These are phyloP conservation scores for Alternaria brassicae DNA, from an alignment of 2,329 filamentous ascomycete genomes.

Conservation along the genomic window DNA sequence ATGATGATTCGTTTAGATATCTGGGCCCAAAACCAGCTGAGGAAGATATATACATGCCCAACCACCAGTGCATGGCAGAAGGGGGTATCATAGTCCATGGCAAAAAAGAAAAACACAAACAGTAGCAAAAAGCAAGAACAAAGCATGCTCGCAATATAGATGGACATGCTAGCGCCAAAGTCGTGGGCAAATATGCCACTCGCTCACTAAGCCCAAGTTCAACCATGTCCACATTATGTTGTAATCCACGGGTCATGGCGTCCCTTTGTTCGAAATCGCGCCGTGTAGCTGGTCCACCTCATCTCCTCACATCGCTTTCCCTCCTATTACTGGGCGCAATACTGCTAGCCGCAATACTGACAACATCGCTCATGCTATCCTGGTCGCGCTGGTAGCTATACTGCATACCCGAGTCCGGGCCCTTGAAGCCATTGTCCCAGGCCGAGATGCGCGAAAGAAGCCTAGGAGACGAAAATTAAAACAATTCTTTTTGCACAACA, in stretches of 20 bases:
- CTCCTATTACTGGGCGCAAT: conserved; percentile 16
- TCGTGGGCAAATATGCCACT: neutral
- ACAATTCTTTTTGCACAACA: conserved; percentile 10
- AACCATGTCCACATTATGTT: conserved; percentile 1
- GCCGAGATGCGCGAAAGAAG: conserved; percentile 44
- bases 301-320: conserved; percentile 13
- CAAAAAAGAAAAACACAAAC: neutral
- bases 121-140: neutral
- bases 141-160: neutral
- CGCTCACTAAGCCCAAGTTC: neutral
- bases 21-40: neutral
- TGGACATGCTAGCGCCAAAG: conserved; percentile 6
- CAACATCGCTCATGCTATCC: conserved; percentile 30
- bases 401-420: conserved; percentile 23
- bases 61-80: conserved; percentile 18
- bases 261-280: neutral
- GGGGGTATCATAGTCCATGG: conserved; percentile 17
- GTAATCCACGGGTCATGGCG: neutral
- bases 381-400: conserved; percentile 32
- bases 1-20: neutral
- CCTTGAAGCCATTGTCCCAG: conserved; percentile 47
- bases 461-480: conserved; percentile 38
- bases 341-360: conserved; percentile 14
- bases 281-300: neutral
- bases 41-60: conserved; percentile 12